phyloP scores from a whole-genome alignment of 169 alveolate species.

The Plasmodium yoelii region DNA sequence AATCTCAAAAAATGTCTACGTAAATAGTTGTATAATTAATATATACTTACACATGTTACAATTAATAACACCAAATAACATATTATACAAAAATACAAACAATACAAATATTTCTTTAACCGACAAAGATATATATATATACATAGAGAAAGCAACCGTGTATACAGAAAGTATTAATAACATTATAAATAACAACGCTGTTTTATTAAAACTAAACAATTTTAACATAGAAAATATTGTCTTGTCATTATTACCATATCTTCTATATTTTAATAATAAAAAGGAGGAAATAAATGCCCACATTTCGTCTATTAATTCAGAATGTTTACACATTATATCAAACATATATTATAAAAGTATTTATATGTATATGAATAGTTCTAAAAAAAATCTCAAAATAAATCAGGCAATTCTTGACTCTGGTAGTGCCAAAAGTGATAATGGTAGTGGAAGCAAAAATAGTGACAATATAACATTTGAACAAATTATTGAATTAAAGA shows the following conservation, averaged over 20 bases:
- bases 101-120: conserved; percentile 66
- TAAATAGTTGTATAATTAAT: conserved; percentile 70
- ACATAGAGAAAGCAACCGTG: conserved; percentile 74
- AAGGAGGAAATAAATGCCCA: conserved; percentile 77
- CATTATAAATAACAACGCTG: conserved; percentile 70
- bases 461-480: conserved; percentile 18
- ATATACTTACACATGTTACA: conserved; percentile 74
- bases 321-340: conserved; percentile 74
- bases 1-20: conserved; percentile 67
- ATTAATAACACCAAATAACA: conserved; percentile 67
- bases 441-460: not conserved
- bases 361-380: conserved; percentile 71
- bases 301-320: conserved; percentile 74
- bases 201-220: conserved; percentile 62
- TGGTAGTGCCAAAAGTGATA: conserved; percentile 1
- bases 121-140: conserved; percentile 75
- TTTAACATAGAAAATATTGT: conserved; percentile 75
- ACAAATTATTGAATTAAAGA: conserved; percentile 58
- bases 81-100: conserved; percentile 72
- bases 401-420: not conserved
- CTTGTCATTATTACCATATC: conserved; percentile 63
- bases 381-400: not conserved
- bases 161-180: conserved; percentile 77
- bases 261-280: conserved; percentile 63
- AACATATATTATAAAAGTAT: conserved; percentile 76